Percentiles rank a stretch among this genome's conserved stretches.
phyloP scores from a whole-genome alignment of 1,284 basidiomycete species.

The Heterobasidion parviporum region DNA sequence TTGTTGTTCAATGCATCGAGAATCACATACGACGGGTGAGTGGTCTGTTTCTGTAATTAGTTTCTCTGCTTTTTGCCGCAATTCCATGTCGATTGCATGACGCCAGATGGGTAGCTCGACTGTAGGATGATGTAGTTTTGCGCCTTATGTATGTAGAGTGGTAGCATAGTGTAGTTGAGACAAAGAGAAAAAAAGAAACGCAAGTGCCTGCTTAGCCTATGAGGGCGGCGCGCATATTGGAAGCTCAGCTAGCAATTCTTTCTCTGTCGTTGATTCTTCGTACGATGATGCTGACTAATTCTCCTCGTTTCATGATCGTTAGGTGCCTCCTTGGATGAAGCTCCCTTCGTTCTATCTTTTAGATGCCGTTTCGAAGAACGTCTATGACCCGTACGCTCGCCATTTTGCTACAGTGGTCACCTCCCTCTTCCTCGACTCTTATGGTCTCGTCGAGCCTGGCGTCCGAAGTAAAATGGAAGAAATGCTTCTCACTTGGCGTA shows the following conservation, averaged over 20 bases:
- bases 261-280: neutral
- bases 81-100: neutral
- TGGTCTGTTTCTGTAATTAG: conserved; percentile 19
- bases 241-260: neutral
- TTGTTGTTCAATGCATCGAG: conserved; percentile 86
- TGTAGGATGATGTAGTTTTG: neutral
- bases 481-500: conserved; percentile 89
- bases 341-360: conserved; percentile 92
- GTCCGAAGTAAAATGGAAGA: conserved; percentile 94
- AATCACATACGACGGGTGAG: conserved; percentile 85
- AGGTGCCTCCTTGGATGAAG: conserved; percentile 91
- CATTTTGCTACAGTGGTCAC: conserved; percentile 73
- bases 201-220: neutral
- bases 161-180: neutral
- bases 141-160: neutral
- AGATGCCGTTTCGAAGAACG: conserved; percentile 95
- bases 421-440: conserved; percentile 77
- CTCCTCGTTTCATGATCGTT: conserved; percentile 14
- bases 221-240: neutral
- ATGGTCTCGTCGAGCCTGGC: conserved; percentile 72
- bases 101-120: neutral
- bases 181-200: neutral
- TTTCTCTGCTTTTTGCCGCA: conserved; percentile 5
- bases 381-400: conserved; percentile 83
- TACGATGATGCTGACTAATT: conserved; percentile 53